phyloP scores from a whole-genome alignment of 83 land plant species.

The Picea mariana region DNA sequence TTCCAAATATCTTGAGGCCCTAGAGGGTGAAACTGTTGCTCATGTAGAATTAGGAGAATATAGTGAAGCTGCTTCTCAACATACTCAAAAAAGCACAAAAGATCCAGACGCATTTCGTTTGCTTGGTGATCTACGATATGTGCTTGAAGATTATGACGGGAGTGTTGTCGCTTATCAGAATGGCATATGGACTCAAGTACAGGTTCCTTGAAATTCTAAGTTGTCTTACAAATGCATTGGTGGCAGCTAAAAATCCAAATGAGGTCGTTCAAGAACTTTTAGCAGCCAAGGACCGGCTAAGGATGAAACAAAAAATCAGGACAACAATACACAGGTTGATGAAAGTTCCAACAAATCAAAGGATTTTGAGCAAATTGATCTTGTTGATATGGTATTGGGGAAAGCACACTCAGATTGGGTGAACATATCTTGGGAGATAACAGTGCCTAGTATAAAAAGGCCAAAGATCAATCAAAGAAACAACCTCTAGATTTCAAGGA shows the following conservation, averaged over 20 bases:
- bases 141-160: constrained; percentile 61
- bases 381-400: no score
- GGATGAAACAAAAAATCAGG: constrained; percentile 18
- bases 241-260: constrained; percentile 66
- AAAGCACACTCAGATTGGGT: no score
- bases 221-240: constrained; percentile 62
- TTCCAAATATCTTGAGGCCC: constrained; percentile 55
- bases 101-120: constrained; percentile 57
- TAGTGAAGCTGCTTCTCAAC: constrained; percentile 45
- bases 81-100: constrained; percentile 41
- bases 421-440: no score
- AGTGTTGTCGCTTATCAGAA: constrained; percentile 57
- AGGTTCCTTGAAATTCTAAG: constrained; percentile 48
- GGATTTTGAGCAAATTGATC: constrained; percentile 37
- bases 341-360: constrained; percentile 3
- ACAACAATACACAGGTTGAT: constrained; percentile 8
- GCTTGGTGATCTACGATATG: constrained; percentile 71
- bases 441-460: no score
- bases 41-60: constrained; percentile 63
- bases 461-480: no score
- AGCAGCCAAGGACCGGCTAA: constrained; percentile 37
- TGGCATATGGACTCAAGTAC: constrained; percentile 18
- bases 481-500: no score
- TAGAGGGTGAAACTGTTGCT: constrained; percentile 80
- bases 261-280: constrained; percentile 70